A percentile compares a stretch with the other conserved stretches of the same genome.
Evolutionary conservation across 495 filamentous ascomycete species (phyloP).

Genomic region (Penicillium simplicissimum): DNA sequence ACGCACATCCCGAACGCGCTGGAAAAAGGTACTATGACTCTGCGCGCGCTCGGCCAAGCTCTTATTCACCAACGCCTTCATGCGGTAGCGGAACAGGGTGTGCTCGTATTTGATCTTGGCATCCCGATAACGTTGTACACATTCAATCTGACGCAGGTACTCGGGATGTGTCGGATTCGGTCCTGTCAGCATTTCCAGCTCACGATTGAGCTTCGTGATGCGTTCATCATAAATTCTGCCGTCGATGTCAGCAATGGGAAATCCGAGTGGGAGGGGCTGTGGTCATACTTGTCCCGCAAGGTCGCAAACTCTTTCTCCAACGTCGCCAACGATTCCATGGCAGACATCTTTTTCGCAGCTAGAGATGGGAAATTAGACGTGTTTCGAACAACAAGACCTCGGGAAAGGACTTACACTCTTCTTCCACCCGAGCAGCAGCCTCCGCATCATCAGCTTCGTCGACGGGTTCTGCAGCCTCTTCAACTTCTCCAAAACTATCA

Average conservation of each 20-base stretch:
- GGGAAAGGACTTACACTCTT: conserved; percentile 67
- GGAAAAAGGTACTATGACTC: conserved; percentile 82
- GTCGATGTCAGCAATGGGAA: conserved; percentile 18
- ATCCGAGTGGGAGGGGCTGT: background rate
- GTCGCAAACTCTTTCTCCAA: conserved; percentile 84
- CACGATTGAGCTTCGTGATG: conserved; percentile 74
- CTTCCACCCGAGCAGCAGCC: conserved; percentile 45
- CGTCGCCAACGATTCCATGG: conserved; percentile 72
- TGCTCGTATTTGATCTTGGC: conserved; percentile 76
- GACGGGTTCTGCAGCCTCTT: conserved; percentile 42
- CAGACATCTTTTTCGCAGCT: conserved; percentile 79
- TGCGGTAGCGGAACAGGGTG: conserved; percentile 67
- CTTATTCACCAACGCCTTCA: conserved; percentile 67
- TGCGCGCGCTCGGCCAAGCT: conserved; percentile 79
- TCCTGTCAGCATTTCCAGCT: conserved; percentile 77
- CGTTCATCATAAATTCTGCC: conserved; percentile 82
- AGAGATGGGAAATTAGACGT: conserved; percentile 8
- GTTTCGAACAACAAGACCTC: background rate
- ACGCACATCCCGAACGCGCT: conserved; percentile 75
- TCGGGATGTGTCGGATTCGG: conserved; percentile 84
- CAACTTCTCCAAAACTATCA: conserved; percentile 47
- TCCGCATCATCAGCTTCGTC: conserved; percentile 47
- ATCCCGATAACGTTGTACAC: conserved; percentile 75
- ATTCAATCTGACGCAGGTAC: conserved; percentile 80
- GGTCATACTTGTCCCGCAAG: conserved; percentile 78